phyloP scores from a whole-genome alignment of 2,329 filamentous ascomycete species.

The Monilinia aucupariae region DNA sequence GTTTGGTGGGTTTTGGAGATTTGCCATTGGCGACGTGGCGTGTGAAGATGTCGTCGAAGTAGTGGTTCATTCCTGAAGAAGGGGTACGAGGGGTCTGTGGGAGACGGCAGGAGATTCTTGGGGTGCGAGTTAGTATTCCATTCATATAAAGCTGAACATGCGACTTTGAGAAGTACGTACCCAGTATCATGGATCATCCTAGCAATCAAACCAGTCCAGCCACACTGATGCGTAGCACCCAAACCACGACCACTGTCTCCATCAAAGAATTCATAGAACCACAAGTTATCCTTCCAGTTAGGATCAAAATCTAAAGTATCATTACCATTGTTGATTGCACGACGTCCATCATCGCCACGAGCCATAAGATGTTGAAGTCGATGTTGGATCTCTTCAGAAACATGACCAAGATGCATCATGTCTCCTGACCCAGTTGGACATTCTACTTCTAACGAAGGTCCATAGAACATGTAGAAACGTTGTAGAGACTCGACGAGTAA shows the following conservation, averaged over 20 bases:
- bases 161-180: conserved; percentile 47
- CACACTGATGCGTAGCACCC: conserved; percentile 89
- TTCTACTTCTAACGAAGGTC: conserved; percentile 79
- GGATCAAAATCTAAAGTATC: conserved; percentile 86
- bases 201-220: conserved; percentile 92
- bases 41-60: conserved; percentile 87
- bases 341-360: conserved; percentile 74
- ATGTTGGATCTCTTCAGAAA: conserved; percentile 92
- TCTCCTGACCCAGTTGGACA: conserved; percentile 92
- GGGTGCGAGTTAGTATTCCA: conserved; percentile 38
- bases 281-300: conserved; percentile 87
- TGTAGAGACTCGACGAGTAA: conserved; percentile 90
- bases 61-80: conserved; percentile 76
- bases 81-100: conserved; percentile 91
- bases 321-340: conserved; percentile 81
- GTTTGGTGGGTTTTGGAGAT: conserved; percentile 38
- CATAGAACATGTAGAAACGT: conserved; percentile 94
- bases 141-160: neutral
- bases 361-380: conserved; percentile 88
- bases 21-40: conserved; percentile 43
- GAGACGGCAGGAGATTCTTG: conserved; percentile 77
- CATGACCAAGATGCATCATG: conserved; percentile 90
- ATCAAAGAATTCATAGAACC: conserved; percentile 98
- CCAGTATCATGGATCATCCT: conserved; percentile 98
- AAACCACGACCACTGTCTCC: conserved; percentile 84